Evolutionary conservation across 768 basidiomycete genomes (phyloP).

Genomic region (Tylopilus subfusipes): DNA sequence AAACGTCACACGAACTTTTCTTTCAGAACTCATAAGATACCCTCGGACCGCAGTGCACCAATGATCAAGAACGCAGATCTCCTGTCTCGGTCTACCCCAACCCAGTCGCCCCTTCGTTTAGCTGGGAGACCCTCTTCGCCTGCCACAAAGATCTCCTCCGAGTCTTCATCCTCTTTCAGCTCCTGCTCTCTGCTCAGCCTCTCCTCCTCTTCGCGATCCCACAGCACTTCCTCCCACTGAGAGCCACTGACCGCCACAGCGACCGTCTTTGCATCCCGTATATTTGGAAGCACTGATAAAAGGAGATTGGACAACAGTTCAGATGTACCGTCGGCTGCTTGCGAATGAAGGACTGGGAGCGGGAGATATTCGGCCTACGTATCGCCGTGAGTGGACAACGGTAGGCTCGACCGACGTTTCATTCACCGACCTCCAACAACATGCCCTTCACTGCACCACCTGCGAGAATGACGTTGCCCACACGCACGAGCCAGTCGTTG

Average conservation of each 20-base stretch:
- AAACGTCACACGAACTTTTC: too few relatives aligned
- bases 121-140: constrained; percentile 53
- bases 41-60: constrained; percentile 71
- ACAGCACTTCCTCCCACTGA: constrained; percentile 80
- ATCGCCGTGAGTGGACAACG: neutral
- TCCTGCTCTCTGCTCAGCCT: constrained; percentile 26
- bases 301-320: constrained; percentile 73
- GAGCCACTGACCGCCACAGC: constrained; percentile 75
- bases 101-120: constrained; percentile 64
- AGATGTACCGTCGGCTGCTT: constrained; percentile 62
- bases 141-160: constrained; percentile 61
- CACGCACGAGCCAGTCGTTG: constrained; percentile 76
- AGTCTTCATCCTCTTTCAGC: constrained; percentile 25
- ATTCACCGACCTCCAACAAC: constrained; percentile 64
- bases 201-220: constrained; percentile 67
- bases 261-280: constrained; percentile 68
- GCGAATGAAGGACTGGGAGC: constrained; percentile 62
- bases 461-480: constrained; percentile 72
- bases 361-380: constrained; percentile 81
- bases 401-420: neutral
- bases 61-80: constrained; percentile 78
- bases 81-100: constrained; percentile 73
- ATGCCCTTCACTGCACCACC: constrained; percentile 80
- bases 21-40: constrained; percentile 42
- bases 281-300: constrained; percentile 69